phyloP scores from a whole-genome alignment of 768 basidiomycete species.

The Boletus speciosus region DNA sequence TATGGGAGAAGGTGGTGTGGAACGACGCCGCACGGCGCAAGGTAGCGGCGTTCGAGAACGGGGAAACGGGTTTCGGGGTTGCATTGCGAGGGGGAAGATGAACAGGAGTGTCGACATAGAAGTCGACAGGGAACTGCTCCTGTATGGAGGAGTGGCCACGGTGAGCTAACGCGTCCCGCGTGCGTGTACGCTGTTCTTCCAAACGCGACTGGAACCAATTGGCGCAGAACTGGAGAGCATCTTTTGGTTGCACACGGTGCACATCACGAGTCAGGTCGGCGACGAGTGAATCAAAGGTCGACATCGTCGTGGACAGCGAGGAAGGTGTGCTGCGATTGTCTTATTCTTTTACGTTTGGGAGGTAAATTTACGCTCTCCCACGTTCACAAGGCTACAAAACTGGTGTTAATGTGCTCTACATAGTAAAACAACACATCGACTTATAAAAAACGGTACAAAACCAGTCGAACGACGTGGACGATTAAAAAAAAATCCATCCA shows the following conservation, averaged over 20 bases:
- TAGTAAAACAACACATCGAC: constrained; percentile 4
- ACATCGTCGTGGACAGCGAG: constrained; percentile 33
- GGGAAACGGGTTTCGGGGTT: constrained; percentile 46
- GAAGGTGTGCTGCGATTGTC: background rate
- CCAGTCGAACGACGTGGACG: background rate
- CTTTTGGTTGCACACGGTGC: constrained; percentile 81
- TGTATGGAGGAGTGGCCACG: constrained; percentile 47
- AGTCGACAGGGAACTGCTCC: constrained; percentile 52
- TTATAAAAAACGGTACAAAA: constrained; percentile 13
- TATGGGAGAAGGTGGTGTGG: constrained; percentile 50
- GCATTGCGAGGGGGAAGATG: constrained; percentile 29
- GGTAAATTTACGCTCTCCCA: constrained; percentile 18
- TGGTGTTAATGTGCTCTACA: background rate
- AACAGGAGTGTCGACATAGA: constrained; percentile 54
- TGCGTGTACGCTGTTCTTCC: constrained; percentile 77
- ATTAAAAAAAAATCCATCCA: background rate
- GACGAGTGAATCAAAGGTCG: constrained; percentile 81
- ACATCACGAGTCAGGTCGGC: constrained; percentile 84
- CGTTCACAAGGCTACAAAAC: constrained; percentile 18
- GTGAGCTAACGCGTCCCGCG: constrained; percentile 55
- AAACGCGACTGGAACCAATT: constrained; percentile 92
- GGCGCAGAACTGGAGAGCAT: constrained; percentile 88
- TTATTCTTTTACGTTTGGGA: constrained; percentile 10
- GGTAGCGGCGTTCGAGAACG: constrained; percentile 48
- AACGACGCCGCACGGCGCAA: constrained; percentile 51